A percentile compares a stretch with the other conserved stretches of the same genome.
phyloP scores from a whole-genome alignment of 2,329 filamentous ascomycete genomes.

The Malbranchea cinnamomea region DNA sequence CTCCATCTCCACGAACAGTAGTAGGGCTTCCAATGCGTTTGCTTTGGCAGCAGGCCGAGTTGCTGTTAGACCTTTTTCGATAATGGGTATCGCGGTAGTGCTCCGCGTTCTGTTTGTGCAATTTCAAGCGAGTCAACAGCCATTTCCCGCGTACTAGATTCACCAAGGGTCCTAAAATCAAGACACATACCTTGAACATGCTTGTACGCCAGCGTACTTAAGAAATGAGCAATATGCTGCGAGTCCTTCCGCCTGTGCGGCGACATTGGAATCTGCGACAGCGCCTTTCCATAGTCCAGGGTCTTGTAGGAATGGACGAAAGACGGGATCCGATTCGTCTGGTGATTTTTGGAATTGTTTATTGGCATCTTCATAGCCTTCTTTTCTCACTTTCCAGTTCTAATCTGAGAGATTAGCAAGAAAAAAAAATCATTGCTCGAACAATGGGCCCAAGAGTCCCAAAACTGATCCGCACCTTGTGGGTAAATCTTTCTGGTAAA shows the following conservation, averaged over 20 bases:
- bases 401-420: no score
- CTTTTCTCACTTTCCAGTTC: slow-evolving; percentile 95
- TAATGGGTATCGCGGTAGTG: slow-evolving; percentile 60
- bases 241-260: slow-evolving; percentile 86
- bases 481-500: slow-evolving; percentile 62
- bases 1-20: slow-evolving; percentile 84
- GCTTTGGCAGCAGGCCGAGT: slow-evolving; percentile 80
- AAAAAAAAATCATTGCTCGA: slow-evolving; percentile 12
- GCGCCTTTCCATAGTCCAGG: slow-evolving; percentile 80
- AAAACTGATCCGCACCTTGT: slow-evolving; percentile 47
- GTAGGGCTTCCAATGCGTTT: slow-evolving; percentile 67
- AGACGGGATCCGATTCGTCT: slow-evolving; percentile 71
- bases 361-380: slow-evolving; percentile 80
- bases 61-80: slow-evolving; percentile 81
- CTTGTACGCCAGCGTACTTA: slow-evolving; percentile 72
- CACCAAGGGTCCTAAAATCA: no score
- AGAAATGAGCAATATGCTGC: slow-evolving; percentile 79
- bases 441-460: not conserved
- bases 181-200: slow-evolving; percentile 47
- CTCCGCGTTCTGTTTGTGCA: slow-evolving; percentile 62
- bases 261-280: slow-evolving; percentile 88
- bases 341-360: slow-evolving; percentile 75
- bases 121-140: no score
- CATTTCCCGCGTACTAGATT: not conserved
- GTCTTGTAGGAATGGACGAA: slow-evolving; percentile 77